Percentiles rank a stretch among this genome's conserved stretches.
Evolutionary conservation across 2,329 filamentous ascomycete species (phyloP).

Genomic region (Arachnopeziza araneosa): DNA sequence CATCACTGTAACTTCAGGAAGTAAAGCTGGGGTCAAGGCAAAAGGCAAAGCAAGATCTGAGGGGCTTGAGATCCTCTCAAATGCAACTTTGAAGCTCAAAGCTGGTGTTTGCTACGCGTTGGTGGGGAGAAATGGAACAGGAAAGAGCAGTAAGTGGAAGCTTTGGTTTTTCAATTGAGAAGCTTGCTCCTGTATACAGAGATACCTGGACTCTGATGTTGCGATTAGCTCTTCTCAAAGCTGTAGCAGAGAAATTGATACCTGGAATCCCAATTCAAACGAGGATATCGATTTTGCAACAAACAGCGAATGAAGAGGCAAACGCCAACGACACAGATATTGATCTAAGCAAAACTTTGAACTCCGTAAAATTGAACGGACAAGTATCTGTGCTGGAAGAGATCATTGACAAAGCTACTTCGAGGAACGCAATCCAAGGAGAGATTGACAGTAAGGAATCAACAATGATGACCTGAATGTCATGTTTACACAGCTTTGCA

Average conservation of each 20-base stretch:
- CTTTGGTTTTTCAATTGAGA: not conserved
- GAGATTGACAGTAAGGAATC: slow-evolving; percentile 52
- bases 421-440: slow-evolving; percentile 50
- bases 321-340: slow-evolving; percentile 33
- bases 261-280: slow-evolving; percentile 66
- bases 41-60: slow-evolving; percentile 47
- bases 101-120: slow-evolving; percentile 71
- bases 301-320: slow-evolving; percentile 41
- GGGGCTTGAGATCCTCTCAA: slow-evolving; percentile 61
- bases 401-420: slow-evolving; percentile 57
- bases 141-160: slow-evolving; percentile 64
- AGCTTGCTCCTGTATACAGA: not conserved
- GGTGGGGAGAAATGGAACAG: slow-evolving; percentile 74
- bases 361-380: slow-evolving; percentile 20
- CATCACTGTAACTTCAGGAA: slow-evolving; percentile 53
- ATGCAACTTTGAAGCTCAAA: slow-evolving; percentile 67
- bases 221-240: slow-evolving; percentile 58
- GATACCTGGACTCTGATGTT: not conserved
- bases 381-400: slow-evolving; percentile 55
- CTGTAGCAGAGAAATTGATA: slow-evolving; percentile 72
- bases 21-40: slow-evolving; percentile 34
- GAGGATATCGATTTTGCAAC: slow-evolving; percentile 63
- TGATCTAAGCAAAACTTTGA: slow-evolving; percentile 3
- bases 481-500: slow-evolving; percentile 13
- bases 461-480: not conserved